Conservation (phyloP, 169 alveolate species). For the Plasmodium relictum region DNA sequence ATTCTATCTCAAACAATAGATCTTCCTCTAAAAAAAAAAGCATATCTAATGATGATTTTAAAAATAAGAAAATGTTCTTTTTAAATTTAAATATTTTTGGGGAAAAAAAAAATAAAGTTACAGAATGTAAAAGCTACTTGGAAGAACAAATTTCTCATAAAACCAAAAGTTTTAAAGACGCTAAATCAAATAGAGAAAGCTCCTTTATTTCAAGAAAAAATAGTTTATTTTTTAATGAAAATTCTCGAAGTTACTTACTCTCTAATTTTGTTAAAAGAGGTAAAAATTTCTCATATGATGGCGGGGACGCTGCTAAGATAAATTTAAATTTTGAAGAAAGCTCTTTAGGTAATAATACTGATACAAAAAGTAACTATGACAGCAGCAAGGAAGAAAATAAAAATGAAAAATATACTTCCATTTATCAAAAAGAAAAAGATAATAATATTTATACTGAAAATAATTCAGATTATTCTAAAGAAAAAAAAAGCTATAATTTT, state of each 20-base stretch:
- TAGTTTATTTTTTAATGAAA: background rate
- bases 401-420: too few relatives aligned
- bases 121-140: background rate
- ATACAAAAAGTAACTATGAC: background rate
- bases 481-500: too few relatives aligned
- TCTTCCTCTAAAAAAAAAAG: background rate
- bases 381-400: too few relatives aligned
- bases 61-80: background rate
- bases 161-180: background rate
- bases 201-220: slow-evolving; percentile 8
- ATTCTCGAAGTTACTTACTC: background rate
- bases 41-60: background rate
- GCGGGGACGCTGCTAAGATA: background rate
- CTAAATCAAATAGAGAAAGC: background rate
- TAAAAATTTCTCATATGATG: background rate
- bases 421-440: too few relatives aligned
- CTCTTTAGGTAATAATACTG: slow-evolving; percentile 9
- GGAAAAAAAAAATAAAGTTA: background rate
- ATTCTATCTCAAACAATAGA: background rate
- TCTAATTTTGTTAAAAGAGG: slow-evolving; percentile 11
- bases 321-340: slow-evolving; percentile 14
- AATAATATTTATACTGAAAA: too few relatives aligned
- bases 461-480: too few relatives aligned
- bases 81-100: background rate
- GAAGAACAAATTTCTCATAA: background rate